A percentile compares a stretch with the other conserved stretches of the same genome.
Evolutionary conservation across 2,329 filamentous ascomycete genomes (phyloP).

Genomic region (Emydomyces testavorans): DNA sequence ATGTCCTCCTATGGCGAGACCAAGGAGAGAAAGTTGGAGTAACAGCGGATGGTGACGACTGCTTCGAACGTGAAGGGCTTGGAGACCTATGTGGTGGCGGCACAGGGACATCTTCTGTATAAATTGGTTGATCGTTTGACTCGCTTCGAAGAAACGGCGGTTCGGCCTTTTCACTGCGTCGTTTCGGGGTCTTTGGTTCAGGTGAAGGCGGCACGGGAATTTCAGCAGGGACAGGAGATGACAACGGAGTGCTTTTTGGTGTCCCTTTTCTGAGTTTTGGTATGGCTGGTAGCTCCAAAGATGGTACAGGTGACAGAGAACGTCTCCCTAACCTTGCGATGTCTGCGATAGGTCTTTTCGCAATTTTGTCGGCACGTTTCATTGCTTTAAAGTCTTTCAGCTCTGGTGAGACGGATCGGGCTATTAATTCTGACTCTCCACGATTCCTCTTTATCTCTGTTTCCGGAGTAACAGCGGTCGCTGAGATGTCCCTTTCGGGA

Average conservation of each 20-base stretch:
- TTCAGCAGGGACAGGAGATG: slow-evolving; percentile 15
- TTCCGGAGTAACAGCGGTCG: slow-evolving; percentile 13
- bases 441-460: not conserved
- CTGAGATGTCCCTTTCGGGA: slow-evolving; percentile 18
- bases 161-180: slow-evolving; percentile 21
- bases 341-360: slow-evolving; percentile 17
- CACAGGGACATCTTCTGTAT: slow-evolving; percentile 28
- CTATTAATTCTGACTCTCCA: not conserved
- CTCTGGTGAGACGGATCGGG: slow-evolving; percentile 8
- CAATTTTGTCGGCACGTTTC: not conserved
- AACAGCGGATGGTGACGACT: slow-evolving; percentile 35
- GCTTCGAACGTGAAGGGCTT: slow-evolving; percentile 33
- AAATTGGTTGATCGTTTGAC: slow-evolving; percentile 6
- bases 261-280: slow-evolving; percentile 33
- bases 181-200: slow-evolving; percentile 20
- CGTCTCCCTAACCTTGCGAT: slow-evolving; percentile 24
- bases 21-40: slow-evolving; percentile 37
- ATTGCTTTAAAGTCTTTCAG: slow-evolving; percentile 4
- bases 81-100: slow-evolving; percentile 44
- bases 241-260: slow-evolving; percentile 24
- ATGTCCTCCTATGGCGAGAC: slow-evolving; percentile 56
- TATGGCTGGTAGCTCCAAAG: slow-evolving; percentile 35
- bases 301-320: slow-evolving; percentile 39
- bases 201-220: slow-evolving; percentile 17
- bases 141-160: slow-evolving; percentile 9